Base-by-base conservation (phyloP, 345 rosid genomes). In the Eucalyptus paniculata region DNA sequence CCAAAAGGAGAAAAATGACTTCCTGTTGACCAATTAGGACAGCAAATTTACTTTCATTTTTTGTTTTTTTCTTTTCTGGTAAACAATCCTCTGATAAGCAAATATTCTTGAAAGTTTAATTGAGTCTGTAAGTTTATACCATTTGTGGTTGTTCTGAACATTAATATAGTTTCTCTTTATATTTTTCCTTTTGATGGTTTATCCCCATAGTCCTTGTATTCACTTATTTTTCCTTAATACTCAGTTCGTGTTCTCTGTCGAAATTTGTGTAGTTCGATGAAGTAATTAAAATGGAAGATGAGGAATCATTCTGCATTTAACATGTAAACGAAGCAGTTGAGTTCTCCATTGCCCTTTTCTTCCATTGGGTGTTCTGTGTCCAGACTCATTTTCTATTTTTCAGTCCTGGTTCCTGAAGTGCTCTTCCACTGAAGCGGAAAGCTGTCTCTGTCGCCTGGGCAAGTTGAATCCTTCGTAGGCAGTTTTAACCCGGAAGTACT, bases 11-110 rank as follows among this genome's bases (percentile, higher is more conserved):
- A 89, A 90, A 90, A 91, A 92, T 91, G 90, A 92, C 93, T 89
- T 90, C 91, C 83, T 91, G 89, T 92, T 93, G 90, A 94, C 95
- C 91, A 85, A 90, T 90, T 93, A 94, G 94, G 93, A 91, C 90
- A 90, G 93, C 90, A 86, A 86, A 90, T 92, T 93, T 95, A 91
- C 89, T 90, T 67, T 89, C 90, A 92, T 92, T 72, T 72, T 69
- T 67, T 67, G 40, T 67, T 69, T 17, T 69, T 72, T 72, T 3
- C 37, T 94, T 94, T 94, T 91, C 91, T 95, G 93, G 91, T 92
- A 94, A 91, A 93, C 93, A 93, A 89, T 91, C 88, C 89, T 91
- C 87, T 90, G 86, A 89, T 89, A 89, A 87, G 91, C 90, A 91
- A 89, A 91, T 94, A 89, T 92, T 94, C 92, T 93, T 92, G 92